Conservation (phyloP, 257 asterid species). For the Plectranthus barbatus region DNA sequence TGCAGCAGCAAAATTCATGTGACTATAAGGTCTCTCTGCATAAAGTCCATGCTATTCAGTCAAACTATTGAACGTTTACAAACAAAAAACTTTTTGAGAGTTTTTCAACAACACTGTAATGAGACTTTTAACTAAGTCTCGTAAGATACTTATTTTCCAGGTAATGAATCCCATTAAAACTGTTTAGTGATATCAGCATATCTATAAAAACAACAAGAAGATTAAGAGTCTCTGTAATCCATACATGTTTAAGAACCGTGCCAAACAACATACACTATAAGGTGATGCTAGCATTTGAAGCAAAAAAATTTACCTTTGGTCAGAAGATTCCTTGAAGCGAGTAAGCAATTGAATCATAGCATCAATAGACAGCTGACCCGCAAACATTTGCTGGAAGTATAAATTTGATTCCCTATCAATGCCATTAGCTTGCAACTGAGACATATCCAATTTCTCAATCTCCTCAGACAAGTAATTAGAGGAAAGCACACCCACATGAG, state of each 20-base stretch:
- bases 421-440: constrained; percentile 50
- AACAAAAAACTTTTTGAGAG: not conserved
- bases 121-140: not conserved
- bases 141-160: not conserved
- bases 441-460: constrained; percentile 53
- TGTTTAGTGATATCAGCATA: not conserved
- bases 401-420: constrained; percentile 75
- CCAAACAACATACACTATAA: not conserved
- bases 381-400: constrained; percentile 86
- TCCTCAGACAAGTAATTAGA: constrained; percentile 62
- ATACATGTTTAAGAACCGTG: not conserved
- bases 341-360: constrained; percentile 77
- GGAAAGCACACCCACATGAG: constrained; percentile 52
- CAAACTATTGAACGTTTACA: not conserved
- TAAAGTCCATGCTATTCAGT: not conserved
- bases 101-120: no score
- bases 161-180: not conserved
- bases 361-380: constrained; percentile 64
- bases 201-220: not conserved
- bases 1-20: not conserved
- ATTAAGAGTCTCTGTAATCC: not conserved
- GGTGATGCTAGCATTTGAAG: not conserved
- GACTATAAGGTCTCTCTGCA: not conserved
- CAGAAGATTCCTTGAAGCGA: constrained; percentile 72
- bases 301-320: constrained; percentile 42